Percentiles rank a stretch among this genome's conserved stretches.
Conservation (phyloP, 192 early-diverging fungal genomes). For the Backusella parvicylindrica region DNA sequence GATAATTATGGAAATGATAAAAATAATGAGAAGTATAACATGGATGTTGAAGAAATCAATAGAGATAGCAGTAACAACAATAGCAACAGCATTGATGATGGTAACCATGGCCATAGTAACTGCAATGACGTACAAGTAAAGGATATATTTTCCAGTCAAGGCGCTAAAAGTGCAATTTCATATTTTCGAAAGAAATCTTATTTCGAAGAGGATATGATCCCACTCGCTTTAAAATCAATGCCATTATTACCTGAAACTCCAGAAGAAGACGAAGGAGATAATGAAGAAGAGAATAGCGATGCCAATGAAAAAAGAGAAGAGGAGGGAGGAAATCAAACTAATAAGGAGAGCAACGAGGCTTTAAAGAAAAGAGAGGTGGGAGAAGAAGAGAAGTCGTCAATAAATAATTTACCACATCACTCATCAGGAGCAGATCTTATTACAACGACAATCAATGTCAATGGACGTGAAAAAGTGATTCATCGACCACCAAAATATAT, state of each 20-base stretch:
- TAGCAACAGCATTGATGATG: neutral
- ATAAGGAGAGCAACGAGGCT: neutral
- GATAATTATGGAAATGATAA: neutral
- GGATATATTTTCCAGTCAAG: constrained; percentile 14
- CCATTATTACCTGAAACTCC: neutral
- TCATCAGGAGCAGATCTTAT: neutral
- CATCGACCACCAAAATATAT: constrained; percentile 12
- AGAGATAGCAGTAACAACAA: neutral
- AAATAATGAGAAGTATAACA: neutral
- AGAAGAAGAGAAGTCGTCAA: neutral
- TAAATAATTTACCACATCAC: neutral
- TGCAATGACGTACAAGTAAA: neutral
- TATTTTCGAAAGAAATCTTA: constrained; percentile 12
- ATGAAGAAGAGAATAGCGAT: neutral
- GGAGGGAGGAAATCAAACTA: neutral
- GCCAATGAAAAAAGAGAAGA: neutral
- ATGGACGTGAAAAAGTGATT: constrained; percentile 2
- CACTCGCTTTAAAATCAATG: neutral
- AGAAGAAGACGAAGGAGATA: neutral
- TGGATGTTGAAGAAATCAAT: neutral
- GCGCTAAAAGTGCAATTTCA: constrained; percentile 8
- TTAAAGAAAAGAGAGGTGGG: neutral
- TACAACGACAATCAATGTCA: neutral
- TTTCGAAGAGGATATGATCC: constrained; percentile 14
- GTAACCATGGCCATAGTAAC: neutral